Percentiles rank a stretch among this genome's conserved stretches.
Conservation (phyloP, 2,329 filamentous ascomycete species). For the Westerdykella aurantiaca region DNA sequence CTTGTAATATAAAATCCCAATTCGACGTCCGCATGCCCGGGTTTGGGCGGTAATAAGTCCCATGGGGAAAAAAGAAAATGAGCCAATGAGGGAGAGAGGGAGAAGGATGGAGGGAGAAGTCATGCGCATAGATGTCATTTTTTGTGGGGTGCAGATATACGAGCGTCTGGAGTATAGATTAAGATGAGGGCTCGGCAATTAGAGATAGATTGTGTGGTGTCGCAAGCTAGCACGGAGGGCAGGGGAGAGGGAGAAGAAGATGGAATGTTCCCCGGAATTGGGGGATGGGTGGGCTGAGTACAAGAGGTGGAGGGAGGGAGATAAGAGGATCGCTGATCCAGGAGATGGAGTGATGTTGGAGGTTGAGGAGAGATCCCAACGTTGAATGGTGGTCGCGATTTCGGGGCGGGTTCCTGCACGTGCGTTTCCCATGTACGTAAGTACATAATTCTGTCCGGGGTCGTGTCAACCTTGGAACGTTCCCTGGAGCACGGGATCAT, state of each 20-base stretch:
- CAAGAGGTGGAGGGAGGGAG: background rate
- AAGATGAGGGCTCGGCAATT: slow-evolving; percentile 26
- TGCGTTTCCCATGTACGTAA: too few relatives aligned
- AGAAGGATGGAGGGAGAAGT: background rate
- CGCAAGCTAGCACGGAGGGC: background rate
- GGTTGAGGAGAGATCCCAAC: too few relatives aligned
- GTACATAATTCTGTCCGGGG: too few relatives aligned
- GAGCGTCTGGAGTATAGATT: slow-evolving; percentile 16
- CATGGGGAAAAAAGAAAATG: background rate
- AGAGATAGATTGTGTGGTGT: background rate
- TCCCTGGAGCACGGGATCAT: too few relatives aligned
- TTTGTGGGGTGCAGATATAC: slow-evolving; percentile 6
- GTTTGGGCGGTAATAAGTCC: slow-evolving; percentile 4
- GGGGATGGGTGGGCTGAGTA: background rate
- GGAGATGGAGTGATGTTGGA: too few relatives aligned
- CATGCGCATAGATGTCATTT: slow-evolving; percentile 4
- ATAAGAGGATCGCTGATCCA: background rate
- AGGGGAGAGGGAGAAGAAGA: background rate
- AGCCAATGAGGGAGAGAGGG: slow-evolving; percentile 1
- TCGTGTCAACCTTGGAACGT: too few relatives aligned
- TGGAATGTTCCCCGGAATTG: background rate
- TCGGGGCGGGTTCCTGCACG: too few relatives aligned
- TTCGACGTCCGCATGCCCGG: slow-evolving; percentile 1
- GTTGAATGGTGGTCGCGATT: too few relatives aligned
- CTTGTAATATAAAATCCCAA: slow-evolving; percentile 20